Conservation (phyloP, 805 yeast species). For the Lipomyces sp. region DNA sequence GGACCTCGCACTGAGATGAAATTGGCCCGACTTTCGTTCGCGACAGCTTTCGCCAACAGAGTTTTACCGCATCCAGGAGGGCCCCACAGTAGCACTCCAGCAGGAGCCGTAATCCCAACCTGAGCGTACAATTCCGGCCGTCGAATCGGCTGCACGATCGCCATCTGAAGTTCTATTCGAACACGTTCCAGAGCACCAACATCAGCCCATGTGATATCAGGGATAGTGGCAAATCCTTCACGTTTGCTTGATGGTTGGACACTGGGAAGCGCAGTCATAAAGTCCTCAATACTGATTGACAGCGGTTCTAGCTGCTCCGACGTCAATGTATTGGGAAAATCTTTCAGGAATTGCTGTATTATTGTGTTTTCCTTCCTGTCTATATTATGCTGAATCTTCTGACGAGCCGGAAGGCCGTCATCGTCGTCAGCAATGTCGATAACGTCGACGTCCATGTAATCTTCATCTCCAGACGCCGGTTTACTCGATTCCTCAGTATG, state of each 20-base stretch:
- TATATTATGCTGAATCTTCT: slow-evolving; percentile 24
- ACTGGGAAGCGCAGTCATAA: slow-evolving; percentile 81
- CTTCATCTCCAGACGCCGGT: slow-evolving; percentile 9
- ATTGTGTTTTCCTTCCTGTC: slow-evolving; percentile 48
- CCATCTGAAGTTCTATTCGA: slow-evolving; percentile 92
- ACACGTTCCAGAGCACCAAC: slow-evolving; percentile 86
- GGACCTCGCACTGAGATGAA: slow-evolving; percentile 97
- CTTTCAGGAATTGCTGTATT: slow-evolving; percentile 70
- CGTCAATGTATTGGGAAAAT: slow-evolving; percentile 80
- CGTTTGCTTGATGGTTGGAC: slow-evolving; percentile 97
- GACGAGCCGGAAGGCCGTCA: slow-evolving; percentile 37
- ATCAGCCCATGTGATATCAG: slow-evolving; percentile 94
- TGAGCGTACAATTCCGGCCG: slow-evolving; percentile 86
- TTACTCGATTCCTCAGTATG: slow-evolving; percentile 15
- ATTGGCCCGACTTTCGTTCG: slow-evolving; percentile 94
- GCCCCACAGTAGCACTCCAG: slow-evolving; percentile 98
- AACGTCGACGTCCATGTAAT: slow-evolving; percentile 27
- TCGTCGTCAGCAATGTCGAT: slow-evolving; percentile 45
- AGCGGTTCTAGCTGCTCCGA: slow-evolving; percentile 75
- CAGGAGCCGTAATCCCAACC: slow-evolving; percentile 95
- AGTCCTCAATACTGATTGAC: slow-evolving; percentile 78
- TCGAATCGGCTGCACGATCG: slow-evolving; percentile 94
- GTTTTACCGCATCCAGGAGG: slow-evolving; percentile 99
- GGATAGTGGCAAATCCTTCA: slow-evolving; percentile 98
- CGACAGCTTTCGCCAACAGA: slow-evolving; percentile 93